Evolutionary conservation across 345 rosid species (phyloP).

Genomic region (Eucalyptus polyanthemos): DNA sequence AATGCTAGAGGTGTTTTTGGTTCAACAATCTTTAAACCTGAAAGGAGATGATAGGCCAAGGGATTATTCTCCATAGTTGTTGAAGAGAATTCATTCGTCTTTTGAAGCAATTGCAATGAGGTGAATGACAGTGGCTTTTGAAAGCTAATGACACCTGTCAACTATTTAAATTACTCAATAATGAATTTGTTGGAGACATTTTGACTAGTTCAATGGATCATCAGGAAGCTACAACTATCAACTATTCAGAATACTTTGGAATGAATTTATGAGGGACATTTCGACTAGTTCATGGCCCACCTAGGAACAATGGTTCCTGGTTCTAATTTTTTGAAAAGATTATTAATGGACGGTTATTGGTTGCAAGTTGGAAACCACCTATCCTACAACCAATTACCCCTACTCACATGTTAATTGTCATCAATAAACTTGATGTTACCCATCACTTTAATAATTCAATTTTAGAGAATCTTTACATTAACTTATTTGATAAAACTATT

Average conservation of each 20-base stretch:
- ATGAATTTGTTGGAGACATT: neutral
- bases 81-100: neutral
- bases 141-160: neutral
- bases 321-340: neutral
- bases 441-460: neutral
- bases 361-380: neutral
- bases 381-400: neutral
- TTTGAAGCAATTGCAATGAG: neutral
- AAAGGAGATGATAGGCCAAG: neutral
- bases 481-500: neutral
- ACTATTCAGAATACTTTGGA: rapidly evolving
- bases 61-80: neutral
- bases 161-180: neutral
- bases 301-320: neutral
- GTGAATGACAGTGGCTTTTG: neutral
- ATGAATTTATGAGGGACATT: neutral
- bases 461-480: neutral
- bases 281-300: neutral
- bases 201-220: neutral
- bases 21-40: neutral
- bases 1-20: neutral
- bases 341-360: neutral
- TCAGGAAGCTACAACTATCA: too few species aligned
- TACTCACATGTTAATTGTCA: neutral
- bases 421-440: neutral